Evolutionary conservation across 139 green algal genomes (phyloP).

Genomic region (Auxenochlorella protothecoides): DNA sequence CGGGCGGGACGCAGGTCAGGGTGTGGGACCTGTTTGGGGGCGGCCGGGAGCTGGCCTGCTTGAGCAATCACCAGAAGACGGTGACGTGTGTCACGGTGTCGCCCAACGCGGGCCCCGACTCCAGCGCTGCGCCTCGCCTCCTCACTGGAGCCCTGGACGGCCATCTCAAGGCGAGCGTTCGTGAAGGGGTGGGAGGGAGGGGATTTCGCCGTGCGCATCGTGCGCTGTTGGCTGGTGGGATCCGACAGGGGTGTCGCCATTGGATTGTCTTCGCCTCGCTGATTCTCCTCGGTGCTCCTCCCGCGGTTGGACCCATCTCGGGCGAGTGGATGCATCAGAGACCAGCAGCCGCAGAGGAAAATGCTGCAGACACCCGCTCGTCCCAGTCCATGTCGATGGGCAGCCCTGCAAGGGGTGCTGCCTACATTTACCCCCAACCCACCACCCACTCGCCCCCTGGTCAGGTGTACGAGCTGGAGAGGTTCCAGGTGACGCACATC

Average conservation of each 20-base stretch:
- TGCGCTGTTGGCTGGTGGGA: no score
- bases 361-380: no score
- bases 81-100: constrained; percentile 62
- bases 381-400: not conserved
- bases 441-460: no score
- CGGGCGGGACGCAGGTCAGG: constrained; percentile 63
- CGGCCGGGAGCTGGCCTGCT: constrained; percentile 52
- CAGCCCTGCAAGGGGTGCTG: constrained; percentile 10
- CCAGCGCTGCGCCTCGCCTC: constrained; percentile 54
- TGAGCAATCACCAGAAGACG: constrained; percentile 91
- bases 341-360: not conserved
- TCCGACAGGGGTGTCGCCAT: no score
- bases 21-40: constrained; percentile 76
- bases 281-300: not conserved
- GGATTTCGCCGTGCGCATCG: no score
- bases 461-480: constrained; percentile 70
- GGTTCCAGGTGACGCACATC: constrained; percentile 59
- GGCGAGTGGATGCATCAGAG: not conserved
- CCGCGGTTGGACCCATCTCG: not conserved
- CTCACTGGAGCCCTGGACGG: constrained; percentile 83
- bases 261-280: no score
- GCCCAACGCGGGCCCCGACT: constrained; percentile 36
- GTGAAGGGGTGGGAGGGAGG: not conserved
- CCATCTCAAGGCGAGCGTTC: constrained; percentile 70
- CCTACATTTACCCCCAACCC: no score